Evolutionary conservation across 176 grass and related monocot species (phyloP).

Genomic region (Neostapfia colusana): DNA sequence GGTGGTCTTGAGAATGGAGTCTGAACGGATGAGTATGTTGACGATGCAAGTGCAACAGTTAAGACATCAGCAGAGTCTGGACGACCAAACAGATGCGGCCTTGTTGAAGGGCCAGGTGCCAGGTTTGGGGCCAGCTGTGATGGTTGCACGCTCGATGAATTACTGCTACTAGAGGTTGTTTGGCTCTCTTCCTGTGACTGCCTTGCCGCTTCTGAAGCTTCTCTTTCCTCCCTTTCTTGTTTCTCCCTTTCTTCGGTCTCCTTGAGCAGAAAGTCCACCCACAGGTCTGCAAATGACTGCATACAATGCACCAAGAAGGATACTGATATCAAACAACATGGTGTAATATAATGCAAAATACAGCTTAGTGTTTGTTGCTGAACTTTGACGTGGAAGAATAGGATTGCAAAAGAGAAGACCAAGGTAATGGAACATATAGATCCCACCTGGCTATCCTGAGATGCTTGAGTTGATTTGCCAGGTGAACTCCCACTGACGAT

Average conservation of each 20-base stretch:
- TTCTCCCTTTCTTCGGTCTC: constrained; percentile 97
- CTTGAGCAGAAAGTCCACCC: constrained; percentile 97
- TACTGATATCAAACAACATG: background rate
- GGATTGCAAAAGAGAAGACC: background rate
- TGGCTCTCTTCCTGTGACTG: constrained; percentile 35
- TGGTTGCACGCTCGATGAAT: constrained; percentile 4
- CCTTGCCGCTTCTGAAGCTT: constrained; percentile 49
- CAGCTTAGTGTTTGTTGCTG: background rate
- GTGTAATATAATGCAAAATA: background rate
- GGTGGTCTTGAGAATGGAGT: constrained; percentile 33
- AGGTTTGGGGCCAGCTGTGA: constrained; percentile 27
- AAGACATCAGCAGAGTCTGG: constrained; percentile 48
- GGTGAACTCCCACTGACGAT: constrained; percentile 59
- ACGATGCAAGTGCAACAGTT: constrained; percentile 40
- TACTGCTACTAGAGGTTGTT: background rate
- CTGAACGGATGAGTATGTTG: constrained; percentile 1
- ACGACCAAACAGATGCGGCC: constrained; percentile 17
- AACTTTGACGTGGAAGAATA: constrained; percentile 9
- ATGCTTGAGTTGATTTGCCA: constrained; percentile 47
- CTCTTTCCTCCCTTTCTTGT: constrained; percentile 81
- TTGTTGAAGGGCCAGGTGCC: constrained; percentile 39
- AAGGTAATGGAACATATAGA: constrained; percentile 10
- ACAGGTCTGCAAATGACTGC: constrained; percentile 89
- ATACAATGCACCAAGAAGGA: constrained; percentile 10
- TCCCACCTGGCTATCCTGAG: constrained; percentile 67